Percentiles rank a stretch among this genome's conserved stretches.
These are phyloP conservation scores for Cladophialophora carrionii DNA, from an alignment of 2,329 filamentous ascomycete species.

Conservation along the genomic window DNA sequence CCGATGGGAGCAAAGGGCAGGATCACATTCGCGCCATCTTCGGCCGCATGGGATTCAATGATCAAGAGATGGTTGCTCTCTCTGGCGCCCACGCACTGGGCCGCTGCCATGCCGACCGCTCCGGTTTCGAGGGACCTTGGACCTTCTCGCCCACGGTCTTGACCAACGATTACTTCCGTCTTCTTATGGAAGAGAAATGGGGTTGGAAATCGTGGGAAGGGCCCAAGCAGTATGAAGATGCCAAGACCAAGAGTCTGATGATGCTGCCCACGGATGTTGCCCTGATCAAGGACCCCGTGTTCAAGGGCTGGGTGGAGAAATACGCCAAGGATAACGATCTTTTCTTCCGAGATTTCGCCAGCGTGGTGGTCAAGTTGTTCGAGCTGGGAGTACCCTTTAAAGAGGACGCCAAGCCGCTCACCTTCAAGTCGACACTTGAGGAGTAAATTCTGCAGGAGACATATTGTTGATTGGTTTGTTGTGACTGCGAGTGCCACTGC, in stretches of 20 bases:
- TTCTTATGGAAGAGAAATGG: slow-evolving; percentile 93
- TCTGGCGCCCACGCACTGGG: slow-evolving; percentile 77
- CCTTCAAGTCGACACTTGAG: slow-evolving; percentile 63
- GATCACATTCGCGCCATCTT: slow-evolving; percentile 91
- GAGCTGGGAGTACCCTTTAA: slow-evolving; percentile 92
- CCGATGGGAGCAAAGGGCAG: slow-evolving; percentile 76
- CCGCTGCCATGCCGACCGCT: slow-evolving; percentile 86
- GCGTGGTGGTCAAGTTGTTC: slow-evolving; percentile 78
- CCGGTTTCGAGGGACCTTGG: slow-evolving; percentile 87
- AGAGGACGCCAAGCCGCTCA: slow-evolving; percentile 64
- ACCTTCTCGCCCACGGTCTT: slow-evolving; percentile 87
- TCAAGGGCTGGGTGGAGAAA: slow-evolving; percentile 76
- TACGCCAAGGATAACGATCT: slow-evolving; percentile 88
- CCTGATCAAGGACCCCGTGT: slow-evolving; percentile 83
- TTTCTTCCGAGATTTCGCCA: slow-evolving; percentile 92
- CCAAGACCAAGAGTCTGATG: slow-evolving; percentile 85
- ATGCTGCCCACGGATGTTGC: slow-evolving; percentile 95
- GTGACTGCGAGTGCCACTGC: background rate
- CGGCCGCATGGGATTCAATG: slow-evolving; percentile 95
- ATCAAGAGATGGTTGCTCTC: slow-evolving; percentile 93
- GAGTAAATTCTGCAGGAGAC: background rate
- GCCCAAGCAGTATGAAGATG: slow-evolving; percentile 87
- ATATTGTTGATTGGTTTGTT: background rate
- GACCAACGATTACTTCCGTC: slow-evolving; percentile 92
- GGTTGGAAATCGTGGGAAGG: slow-evolving; percentile 88